These are phyloP conservation scores for Septoria linicola DNA, from an alignment of 2,329 filamentous ascomycete species.

Conservation along the genomic window DNA sequence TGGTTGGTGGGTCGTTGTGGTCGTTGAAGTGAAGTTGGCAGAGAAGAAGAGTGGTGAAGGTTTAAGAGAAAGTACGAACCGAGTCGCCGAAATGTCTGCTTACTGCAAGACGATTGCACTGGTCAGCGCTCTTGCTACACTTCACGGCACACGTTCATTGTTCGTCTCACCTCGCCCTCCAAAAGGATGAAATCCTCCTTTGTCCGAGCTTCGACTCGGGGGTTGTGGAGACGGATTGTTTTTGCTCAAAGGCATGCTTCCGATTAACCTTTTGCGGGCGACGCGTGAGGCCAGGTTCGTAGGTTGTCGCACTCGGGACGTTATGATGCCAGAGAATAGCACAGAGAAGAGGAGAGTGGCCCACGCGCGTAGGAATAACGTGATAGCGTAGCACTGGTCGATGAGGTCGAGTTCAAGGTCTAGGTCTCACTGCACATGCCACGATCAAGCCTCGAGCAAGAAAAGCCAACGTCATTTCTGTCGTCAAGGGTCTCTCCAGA, in stretches of 20 bases:
- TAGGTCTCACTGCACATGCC: background rate
- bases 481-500: background rate
- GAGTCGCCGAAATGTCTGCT: constrained; percentile 53
- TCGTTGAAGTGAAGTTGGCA: constrained; percentile 1
- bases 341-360: background rate
- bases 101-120: constrained; percentile 31
- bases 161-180: constrained; percentile 41
- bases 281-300: background rate
- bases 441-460: background rate
- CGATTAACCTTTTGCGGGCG: background rate
- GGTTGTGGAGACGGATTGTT: constrained; percentile 14
- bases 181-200: constrained; percentile 55
- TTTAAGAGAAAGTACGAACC: constrained; percentile 38
- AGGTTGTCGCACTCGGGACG: background rate
- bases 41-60: constrained; percentile 2
- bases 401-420: constrained; percentile 1
- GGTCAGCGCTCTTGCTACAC: constrained; percentile 1
- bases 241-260: constrained; percentile 16
- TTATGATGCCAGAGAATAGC: background rate
- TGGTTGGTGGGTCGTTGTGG: constrained; percentile 1
- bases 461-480: background rate
- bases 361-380: background rate
- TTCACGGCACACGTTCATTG: background rate
- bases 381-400: background rate
- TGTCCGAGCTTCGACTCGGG: constrained; percentile 26